Base-by-base conservation (phyloP, 2,329 filamentous ascomycete species). In the Claviceps citrina region DNA sequence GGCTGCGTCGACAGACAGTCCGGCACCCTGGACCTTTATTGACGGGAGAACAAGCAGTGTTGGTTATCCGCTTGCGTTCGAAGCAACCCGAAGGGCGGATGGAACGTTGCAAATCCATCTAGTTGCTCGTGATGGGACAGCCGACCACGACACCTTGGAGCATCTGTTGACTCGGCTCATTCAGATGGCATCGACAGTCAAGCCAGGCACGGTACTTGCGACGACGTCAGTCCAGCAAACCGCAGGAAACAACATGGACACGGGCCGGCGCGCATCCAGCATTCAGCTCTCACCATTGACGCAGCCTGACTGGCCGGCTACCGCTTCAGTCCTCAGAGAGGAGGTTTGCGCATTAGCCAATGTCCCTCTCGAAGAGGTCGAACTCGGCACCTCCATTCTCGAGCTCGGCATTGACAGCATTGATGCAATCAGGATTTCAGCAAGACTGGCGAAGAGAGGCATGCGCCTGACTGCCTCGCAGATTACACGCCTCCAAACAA, bases 401-500 rank as follows among this genome's bases (percentile, higher is more conserved):
- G 78, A 89, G 49, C 68, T 95, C 25, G 87, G 87, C 0, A 68
- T 95, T 6, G 89, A 95, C 62, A 94, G 87, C 51, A 93, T 95
- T 43, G 87, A 95, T 57, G 73, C 81, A 2, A 89, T 95, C 56
- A 93, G 85, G 50, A 63, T 95, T 0, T 81, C 83, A 0, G 78
- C 84, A 0, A 71, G 76, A 39, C 65, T 94, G 2, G 81, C 72
- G 46, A 71, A 68, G 33, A 58, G 60, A 4, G 71, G 69, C 0
- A 61, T 91, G 16, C 54, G 62, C 1, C 55, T 93, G 9, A 64
- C 78, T 0, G 76, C 87, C n/a, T 83, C 84, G 47, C 66, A 69
- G n/a, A 78, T 95, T 18, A 81, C 93, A 68, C 78, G 73, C 39
- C 68, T 68, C 3, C 75, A 81, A 38, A 84, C 73, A 0, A 78